phyloP scores from a whole-genome alignment of 108 stramenopile species.

The Nitzschia palea region DNA sequence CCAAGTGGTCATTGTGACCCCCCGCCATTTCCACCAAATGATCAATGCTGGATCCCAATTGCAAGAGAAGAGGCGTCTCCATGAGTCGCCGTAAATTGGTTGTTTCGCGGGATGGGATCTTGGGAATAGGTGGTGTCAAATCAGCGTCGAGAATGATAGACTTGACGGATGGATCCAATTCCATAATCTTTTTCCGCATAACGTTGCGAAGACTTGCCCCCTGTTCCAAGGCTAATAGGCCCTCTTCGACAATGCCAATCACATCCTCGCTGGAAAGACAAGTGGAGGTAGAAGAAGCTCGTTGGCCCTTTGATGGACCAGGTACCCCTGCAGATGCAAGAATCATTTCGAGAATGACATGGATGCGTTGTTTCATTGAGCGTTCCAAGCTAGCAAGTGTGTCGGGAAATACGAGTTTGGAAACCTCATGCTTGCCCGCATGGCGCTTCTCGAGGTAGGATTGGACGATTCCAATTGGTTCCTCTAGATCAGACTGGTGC shows the following conservation, averaged over 20 bases:
- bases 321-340: not conserved
- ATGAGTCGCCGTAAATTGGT: constrained; percentile 25
- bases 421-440: not conserved
- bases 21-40: constrained; percentile 30
- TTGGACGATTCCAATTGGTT: not conserved
- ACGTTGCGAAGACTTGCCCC: constrained; percentile 20
- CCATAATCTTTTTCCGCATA: constrained; percentile 15
- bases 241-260: constrained; percentile 12
- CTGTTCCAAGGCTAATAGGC: constrained; percentile 6
- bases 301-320: not conserved
- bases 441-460: not conserved
- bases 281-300: not conserved
- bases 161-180: constrained; percentile 11
- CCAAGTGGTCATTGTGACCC: constrained; percentile 41
- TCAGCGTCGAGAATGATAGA: constrained; percentile 39
- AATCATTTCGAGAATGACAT: not conserved
- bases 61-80: constrained; percentile 19
- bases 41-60: constrained; percentile 27
- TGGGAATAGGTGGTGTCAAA: constrained; percentile 6
- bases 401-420: constrained; percentile 1
- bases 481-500: constrained; percentile 6
- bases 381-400: not conserved
- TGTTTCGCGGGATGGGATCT: not conserved
- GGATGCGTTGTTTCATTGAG: not conserved
- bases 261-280: constrained; percentile 16